Evolutionary conservation across 1,284 basidiomycete genomes (phyloP), one percentile per base, ranked within the genome.

Genomic region (Apiotrichum veenhuisii): DNA sequence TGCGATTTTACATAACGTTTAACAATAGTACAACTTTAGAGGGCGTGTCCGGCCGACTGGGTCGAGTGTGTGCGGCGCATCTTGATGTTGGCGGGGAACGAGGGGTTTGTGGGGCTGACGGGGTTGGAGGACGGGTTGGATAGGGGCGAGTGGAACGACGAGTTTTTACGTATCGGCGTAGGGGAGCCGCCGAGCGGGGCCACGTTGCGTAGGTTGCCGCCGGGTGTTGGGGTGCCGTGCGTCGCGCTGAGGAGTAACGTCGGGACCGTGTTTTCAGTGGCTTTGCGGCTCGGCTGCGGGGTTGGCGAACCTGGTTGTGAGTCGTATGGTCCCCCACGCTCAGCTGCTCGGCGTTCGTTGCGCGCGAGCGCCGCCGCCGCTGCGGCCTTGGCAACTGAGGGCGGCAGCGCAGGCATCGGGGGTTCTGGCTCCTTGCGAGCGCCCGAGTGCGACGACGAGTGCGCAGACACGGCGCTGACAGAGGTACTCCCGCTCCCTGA

Each of bases 321-420:
- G 27, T 22, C 30, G 41, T 23, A n/a, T 36, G 27, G 17, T 22
- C 27, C 22, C 25, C 20, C 38, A 26, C n/a, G 27, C n/a, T 34
- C 48, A 10, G 43, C 20, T 23, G 46, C 49, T 1, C 50, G 45
- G n/a, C 51, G 47, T 36, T 54, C 57, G 9, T 34, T 45, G 11
- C 57, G 42, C 5, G 49, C 52, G 2, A 34, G 26, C 2, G 52
- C 47, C 1, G 57, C 57, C 1, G 57, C 57, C 12, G 43, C 36
- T 11, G 52, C 57, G 7, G 57, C 57, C 1, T 45, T 43, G n/a
- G 45, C 48, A 1, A 58, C 48, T 2, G 50, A 53, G 5, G 49
- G 48, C 7, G 57, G 57, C 1, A 44, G 38, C 1, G 50, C 45
- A 1, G 50, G 50, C 11, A 46, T 9, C 17, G 51, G 36, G 1